Evolutionary conservation across 352 stramenopile species (phyloP), one percentile per base, ranked within the genome.

Genomic region (Phytopythium oedochilum): DNA sequence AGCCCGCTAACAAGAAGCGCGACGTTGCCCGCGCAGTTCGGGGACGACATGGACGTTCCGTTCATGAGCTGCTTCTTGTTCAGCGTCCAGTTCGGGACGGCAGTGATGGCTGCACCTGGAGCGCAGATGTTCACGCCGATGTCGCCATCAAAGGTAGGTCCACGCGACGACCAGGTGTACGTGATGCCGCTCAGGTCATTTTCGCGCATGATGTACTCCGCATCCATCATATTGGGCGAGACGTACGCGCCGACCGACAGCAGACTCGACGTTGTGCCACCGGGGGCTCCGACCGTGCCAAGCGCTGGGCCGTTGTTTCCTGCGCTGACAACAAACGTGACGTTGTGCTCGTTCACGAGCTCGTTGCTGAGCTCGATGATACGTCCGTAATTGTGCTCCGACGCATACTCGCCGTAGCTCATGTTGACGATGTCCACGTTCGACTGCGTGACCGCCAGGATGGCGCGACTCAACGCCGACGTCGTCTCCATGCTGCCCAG

Each of bases 31-130:
- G 86, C 85, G 31, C 83, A 96, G 73, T 99, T 98, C 0, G 96
- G 96, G 29, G 85, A 97, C 22, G 83, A 88, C 96, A 99, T 99
- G 56, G 85, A 97, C 29, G 96, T 99, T 35, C 96, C 96, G 67
- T 98, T 98, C 89, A 98, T 99, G 35, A 98, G 83, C 68, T 96
- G 81, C 63, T 96, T 97, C 64, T 97, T 97, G 75, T 97, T 96
- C 17, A 99, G 74, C 40, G 88, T 97, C 88, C 92, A 98, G 63
- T 97, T 96, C 6, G 96, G 94, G 35, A 99, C 92, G 0, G 80
- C 77, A 7, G 95, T 83, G 62, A 99, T 98, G 11, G 96, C 96
- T 49, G 92, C 96, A 8, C 96, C 96, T 0, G 96, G 96, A 2
- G 95, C 96, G 50, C 78, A 95, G 36, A 99, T 76, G 61, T 93